Percentiles rank a stretch among this genome's conserved stretches.
Conservation (phyloP, 495 filamentous ascomycete species). For the Penicillium manginii region DNA sequence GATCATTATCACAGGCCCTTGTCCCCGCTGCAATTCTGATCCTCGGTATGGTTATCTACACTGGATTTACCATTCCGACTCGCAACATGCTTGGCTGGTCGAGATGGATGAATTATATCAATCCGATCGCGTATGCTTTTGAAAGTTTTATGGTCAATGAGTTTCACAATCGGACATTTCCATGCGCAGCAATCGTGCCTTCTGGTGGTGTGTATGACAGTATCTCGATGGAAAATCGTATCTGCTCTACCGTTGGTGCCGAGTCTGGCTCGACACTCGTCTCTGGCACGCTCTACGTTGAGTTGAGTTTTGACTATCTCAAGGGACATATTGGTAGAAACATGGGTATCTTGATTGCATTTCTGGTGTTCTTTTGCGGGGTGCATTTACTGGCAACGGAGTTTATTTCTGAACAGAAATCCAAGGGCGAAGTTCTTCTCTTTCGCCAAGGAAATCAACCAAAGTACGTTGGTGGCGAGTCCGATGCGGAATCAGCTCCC, state of each 20-base stretch:
- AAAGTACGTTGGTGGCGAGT: slow-evolving; percentile 18
- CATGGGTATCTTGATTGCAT: slow-evolving; percentile 61
- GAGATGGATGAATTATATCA: slow-evolving; percentile 48
- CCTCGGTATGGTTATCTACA: slow-evolving; percentile 46
- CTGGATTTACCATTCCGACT: slow-evolving; percentile 47
- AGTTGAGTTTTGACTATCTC: not conserved
- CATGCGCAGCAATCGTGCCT: slow-evolving; percentile 52
- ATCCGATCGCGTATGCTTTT: slow-evolving; percentile 48
- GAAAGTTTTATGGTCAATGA: slow-evolving; percentile 57
- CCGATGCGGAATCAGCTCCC: slow-evolving; percentile 63
- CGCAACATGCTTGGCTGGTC: slow-evolving; percentile 54
- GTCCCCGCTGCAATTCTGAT: slow-evolving; percentile 46
- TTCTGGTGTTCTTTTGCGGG: slow-evolving; percentile 56
- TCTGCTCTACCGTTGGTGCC: not conserved
- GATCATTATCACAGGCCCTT: slow-evolving; percentile 51
- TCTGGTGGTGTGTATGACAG: slow-evolving; percentile 33
- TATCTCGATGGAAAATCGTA: not conserved
- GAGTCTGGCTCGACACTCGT: not conserved
- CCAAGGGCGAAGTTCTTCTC: slow-evolving; percentile 45
- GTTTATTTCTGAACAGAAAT: slow-evolving; percentile 31
- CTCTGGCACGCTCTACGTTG: not conserved
- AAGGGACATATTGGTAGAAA: slow-evolving; percentile 39
- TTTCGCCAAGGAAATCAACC: slow-evolving; percentile 42
- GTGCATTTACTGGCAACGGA: slow-evolving; percentile 41
- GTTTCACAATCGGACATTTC: slow-evolving; percentile 56